A percentile compares a stretch with the other conserved stretches of the same genome.
Conservation (phyloP, 2,329 filamentous ascomycete species). For the Diaporthe velutina region DNA sequence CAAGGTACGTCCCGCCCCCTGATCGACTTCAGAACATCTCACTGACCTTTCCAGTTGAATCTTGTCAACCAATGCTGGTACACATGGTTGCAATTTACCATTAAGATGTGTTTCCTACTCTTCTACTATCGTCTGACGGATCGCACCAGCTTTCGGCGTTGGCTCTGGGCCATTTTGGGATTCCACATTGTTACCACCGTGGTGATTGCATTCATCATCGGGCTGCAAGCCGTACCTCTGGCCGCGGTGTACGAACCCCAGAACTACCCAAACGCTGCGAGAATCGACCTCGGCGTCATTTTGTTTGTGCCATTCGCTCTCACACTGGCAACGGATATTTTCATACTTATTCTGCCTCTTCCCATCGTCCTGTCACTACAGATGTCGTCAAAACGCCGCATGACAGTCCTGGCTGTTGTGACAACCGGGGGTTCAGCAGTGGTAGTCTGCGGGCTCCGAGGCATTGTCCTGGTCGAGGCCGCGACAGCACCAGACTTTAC, state of each 20-base stretch:
- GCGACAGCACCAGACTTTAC: constrained; percentile 45
- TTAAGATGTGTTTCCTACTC: constrained; percentile 50
- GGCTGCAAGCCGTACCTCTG: constrained; percentile 41
- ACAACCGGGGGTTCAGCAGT: constrained; percentile 48
- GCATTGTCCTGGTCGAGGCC: constrained; percentile 58
- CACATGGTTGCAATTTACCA: constrained; percentile 47
- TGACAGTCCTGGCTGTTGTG: constrained; percentile 45
- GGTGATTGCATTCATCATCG: constrained; percentile 46
- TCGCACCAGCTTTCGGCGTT: constrained; percentile 42
- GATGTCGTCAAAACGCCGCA: constrained; percentile 50
- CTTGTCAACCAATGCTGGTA: constrained; percentile 50
- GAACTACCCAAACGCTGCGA: neutral
- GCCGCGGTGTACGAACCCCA: neutral
- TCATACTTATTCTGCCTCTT: constrained; percentile 48
- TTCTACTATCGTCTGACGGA: constrained; percentile 50
- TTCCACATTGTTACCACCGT: constrained; percentile 46
- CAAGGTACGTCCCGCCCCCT: neutral
- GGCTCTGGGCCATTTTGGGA: constrained; percentile 45
- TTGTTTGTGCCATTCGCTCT: neutral
- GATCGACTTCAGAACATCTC: neutral
- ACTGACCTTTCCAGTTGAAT: constrained; percentile 40
- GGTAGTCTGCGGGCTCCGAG: constrained; percentile 52
- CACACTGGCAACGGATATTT: neutral
- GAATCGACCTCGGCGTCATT: neutral
- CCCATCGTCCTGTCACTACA: constrained; percentile 59